Base-by-base conservation (phyloP, 1,284 basidiomycete species). In the Afroboletus lepidellus region DNA sequence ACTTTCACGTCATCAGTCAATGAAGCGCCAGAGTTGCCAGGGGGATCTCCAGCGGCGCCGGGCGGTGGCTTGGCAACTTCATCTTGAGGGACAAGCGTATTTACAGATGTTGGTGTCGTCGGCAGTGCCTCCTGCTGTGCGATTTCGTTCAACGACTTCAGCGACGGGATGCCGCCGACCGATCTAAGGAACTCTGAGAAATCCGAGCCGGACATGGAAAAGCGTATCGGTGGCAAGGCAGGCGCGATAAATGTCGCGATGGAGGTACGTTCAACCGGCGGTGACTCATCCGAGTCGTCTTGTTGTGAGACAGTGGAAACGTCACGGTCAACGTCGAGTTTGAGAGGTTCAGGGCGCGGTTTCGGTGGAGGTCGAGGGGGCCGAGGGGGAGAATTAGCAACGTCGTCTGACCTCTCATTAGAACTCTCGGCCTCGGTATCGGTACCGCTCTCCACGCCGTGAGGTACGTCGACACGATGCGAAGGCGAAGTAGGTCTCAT, bases 131-230 rank as follows among this genome's bases (percentile, higher is more conserved):
- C 61, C 39, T 61, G 60, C 36, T 77, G 75, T 47, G 72, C 62
- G 36, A 77, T 65, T 52, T 74, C 69, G 30, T 80, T 76, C 24
- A 79, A 58, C 8, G 73, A 70, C 60, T 76, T 74, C 43, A 72
- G 64, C 12, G 74, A 72, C 23, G 70, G 69, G 44, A 72, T 69
- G 13, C 76, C 76, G 16, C 75, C 77, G 6, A 84, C 77, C 23
- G 79, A 78, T 60, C 71, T 80, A 42, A 89, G 75, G 18, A 90
- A 67, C 54, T 88, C 85, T 1, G 86, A 80, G 58, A 94, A 92
- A 67, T 94, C 92, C 2, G 81, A 76, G 37, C 83, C 78, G 58
- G 83, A 86, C 76, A 94, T 81, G 9, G 90, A 93, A 64, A 92
- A 87, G 23, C 90, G 81, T 60, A 92, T 90, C 0, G 89, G 89